Evolutionary conservation across 371 early-diverging fungal species (phyloP), one percentile per base, ranked within the genome.

Genomic region (Fennellomyces sp.): DNA sequence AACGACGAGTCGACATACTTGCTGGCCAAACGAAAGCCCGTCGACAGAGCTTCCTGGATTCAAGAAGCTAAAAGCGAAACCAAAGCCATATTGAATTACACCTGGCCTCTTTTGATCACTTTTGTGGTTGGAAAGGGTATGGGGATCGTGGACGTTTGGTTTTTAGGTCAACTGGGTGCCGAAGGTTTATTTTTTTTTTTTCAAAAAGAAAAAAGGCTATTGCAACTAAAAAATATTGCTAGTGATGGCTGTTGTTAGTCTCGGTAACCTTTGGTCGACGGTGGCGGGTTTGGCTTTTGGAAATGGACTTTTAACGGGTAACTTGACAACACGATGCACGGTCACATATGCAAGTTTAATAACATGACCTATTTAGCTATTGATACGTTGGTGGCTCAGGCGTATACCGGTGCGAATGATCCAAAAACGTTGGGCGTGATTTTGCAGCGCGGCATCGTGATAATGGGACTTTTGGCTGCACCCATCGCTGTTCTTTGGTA

Each of bases 381-480:
- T 21, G 79, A 79, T 54, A 79, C 79, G 1, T 51, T 79, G 28
- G 75, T 73, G 13, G 62, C 79, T 15, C 79, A 79, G 53, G 79
- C 79, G 1, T 75, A 63, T 47, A 79, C 79, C 5, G 74, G 73
- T 0, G 73, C 76, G 13, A 65, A 49, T 12, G 52, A 79, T 25
- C 64, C 66, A 13, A 60, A 57, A 3, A 73, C 72, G 0, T 56
- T 73, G 11, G 79, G 79, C 2, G 58, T 72, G 3, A 79, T 79
- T 21, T 49, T 79, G 3, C 79, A 79, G 53, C 30, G 79, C 36
- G 68, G 68, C 5, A 27, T 79, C 10, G 11, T 65, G 2, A 72
- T 79, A 29, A 63, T 73, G 60, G 65, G 64, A 12, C 10, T 69
- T 5, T 58, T 73, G 27, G 63, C 68, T 15, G 35, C 57, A 21